A percentile compares a stretch with the other conserved stretches of the same genome.
Evolutionary conservation across 1,284 basidiomycete genomes (phyloP).

Genomic region (Apiotrichum siamense): DNA sequence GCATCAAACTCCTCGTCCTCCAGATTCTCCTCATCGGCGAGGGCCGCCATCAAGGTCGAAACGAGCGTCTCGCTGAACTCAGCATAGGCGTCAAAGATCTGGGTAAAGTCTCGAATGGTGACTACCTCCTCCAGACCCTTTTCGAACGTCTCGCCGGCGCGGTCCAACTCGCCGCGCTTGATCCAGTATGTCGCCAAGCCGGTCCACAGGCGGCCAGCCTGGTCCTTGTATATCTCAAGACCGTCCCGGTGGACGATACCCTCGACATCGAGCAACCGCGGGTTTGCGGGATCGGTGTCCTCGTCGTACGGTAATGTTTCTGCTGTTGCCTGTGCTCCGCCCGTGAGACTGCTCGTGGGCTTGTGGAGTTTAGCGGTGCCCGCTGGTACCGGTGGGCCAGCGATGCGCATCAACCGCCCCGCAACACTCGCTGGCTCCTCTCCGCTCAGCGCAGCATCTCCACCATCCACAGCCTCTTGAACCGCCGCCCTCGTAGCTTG

Average conservation of each 20-base stretch:
- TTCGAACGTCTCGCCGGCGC: constrained; percentile 82
- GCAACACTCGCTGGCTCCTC: constrained; percentile 53
- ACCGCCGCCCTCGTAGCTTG: constrained; percentile 47
- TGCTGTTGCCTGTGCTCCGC: constrained; percentile 47
- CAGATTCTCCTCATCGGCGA: constrained; percentile 54
- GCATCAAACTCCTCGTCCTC: constrained; percentile 70
- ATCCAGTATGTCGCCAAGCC: constrained; percentile 98
- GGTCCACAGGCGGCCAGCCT: constrained; percentile 92
- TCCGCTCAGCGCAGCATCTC: constrained; percentile 11
- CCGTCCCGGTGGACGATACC: constrained; percentile 79
- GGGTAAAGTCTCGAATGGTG: constrained; percentile 94
- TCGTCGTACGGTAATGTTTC: constrained; percentile 59
- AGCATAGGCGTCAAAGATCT: constrained; percentile 95
- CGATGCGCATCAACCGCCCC: constrained; percentile 66
- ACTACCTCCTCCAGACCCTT: constrained; percentile 74
- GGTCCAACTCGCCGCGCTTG: constrained; percentile 90
- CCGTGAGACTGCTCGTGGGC: constrained; percentile 17
- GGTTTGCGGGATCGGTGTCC: constrained; percentile 72
- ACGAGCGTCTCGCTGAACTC: constrained; percentile 91
- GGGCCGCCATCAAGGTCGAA: constrained; percentile 80
- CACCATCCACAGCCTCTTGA: constrained; percentile 50
- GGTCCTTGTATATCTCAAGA: constrained; percentile 83
- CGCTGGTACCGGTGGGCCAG: constrained; percentile 58
- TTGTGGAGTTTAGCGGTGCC: constrained; percentile 20
- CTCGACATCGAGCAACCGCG: constrained; percentile 77